phyloP scores from a whole-genome alignment of 257 asterid genomes.

The Ilex asprella region DNA sequence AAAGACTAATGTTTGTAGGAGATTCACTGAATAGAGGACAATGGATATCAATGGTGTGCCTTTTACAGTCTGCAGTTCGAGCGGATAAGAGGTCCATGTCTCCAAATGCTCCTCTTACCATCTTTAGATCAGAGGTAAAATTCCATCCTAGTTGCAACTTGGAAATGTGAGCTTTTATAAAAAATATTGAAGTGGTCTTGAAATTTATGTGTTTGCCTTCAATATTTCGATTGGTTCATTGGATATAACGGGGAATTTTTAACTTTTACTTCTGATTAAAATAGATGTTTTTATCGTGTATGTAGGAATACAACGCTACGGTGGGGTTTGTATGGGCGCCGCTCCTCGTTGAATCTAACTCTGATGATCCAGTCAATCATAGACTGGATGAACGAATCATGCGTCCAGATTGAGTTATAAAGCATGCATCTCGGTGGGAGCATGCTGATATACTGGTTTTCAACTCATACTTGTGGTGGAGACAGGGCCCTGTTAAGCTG shows the following conservation, averaged over 20 bases:
- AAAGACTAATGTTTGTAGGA: conserved; percentile 90
- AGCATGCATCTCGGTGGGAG: conserved; percentile 83
- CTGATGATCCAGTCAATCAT: conserved; percentile 84
- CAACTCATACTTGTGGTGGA: conserved; percentile 94
- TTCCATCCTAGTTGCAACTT: not conserved
- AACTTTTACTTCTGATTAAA: too few species aligned
- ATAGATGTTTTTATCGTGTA: not conserved
- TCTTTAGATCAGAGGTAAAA: conserved; percentile 78
- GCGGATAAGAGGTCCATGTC: conserved; percentile 59
- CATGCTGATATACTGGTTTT: conserved; percentile 85
- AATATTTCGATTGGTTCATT: too few species aligned
- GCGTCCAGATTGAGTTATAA: conserved; percentile 61
- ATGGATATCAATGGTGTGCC: conserved; percentile 91
- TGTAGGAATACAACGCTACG: conserved; percentile 77
- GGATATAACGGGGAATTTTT: too few species aligned
- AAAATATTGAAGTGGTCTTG: too few species aligned
- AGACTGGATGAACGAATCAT: conserved; percentile 70
- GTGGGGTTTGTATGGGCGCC: conserved; percentile 96
- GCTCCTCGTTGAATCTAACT: conserved; percentile 87
- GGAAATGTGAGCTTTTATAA: not conserved
- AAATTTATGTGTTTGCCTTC: too few species aligned
- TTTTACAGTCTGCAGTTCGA: conserved; percentile 65
- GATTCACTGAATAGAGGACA: conserved; percentile 93
- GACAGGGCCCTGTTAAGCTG: conserved; percentile 76
- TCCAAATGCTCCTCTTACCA: conserved; percentile 79